These are phyloP conservation scores for Peniophora sp. DNA, from an alignment of 1,284 basidiomycete genomes.

Conservation along the genomic window DNA sequence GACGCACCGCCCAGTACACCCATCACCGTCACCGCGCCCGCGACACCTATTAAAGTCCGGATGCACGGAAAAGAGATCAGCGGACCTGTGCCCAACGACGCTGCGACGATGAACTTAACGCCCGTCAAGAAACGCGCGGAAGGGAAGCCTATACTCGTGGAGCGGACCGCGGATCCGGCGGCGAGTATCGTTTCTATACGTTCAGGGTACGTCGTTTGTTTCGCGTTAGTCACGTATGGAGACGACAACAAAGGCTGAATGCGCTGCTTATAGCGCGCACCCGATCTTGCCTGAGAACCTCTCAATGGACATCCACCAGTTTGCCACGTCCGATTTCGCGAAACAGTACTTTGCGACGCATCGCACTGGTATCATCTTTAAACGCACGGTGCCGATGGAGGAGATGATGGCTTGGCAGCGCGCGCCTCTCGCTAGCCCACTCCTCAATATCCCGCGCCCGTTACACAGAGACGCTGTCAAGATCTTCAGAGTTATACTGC, in stretches of 20 bases:
- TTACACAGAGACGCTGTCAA: constrained; percentile 73
- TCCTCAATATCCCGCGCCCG: constrained; percentile 61
- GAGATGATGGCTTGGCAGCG: constrained; percentile 90
- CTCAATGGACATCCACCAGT: constrained; percentile 75
- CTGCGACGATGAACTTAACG: constrained; percentile 65
- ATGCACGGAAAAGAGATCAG: constrained; percentile 58
- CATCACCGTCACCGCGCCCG: constrained; percentile 4
- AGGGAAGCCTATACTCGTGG: constrained; percentile 65
- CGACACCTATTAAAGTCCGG: constrained; percentile 10
- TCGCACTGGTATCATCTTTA: constrained; percentile 76
- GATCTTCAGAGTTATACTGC: constrained; percentile 83
- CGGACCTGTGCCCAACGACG: constrained; percentile 56
- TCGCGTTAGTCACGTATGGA: no score
- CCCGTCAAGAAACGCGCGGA: constrained; percentile 57
- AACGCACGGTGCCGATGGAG: constrained; percentile 69
- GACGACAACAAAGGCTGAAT: no score
- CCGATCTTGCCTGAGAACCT: constrained; percentile 71
- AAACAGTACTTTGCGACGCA: constrained; percentile 85
- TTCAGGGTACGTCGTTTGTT: constrained; percentile 45
- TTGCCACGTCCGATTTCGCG: constrained; percentile 78
- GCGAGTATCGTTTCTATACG: constrained; percentile 39
- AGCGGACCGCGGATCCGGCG: constrained; percentile 21
- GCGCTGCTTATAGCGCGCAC: constrained; percentile 22
- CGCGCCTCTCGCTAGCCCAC: constrained; percentile 62
- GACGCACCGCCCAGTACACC: background rate